Evolutionary conservation across 345 rosid genomes (phyloP).

Genomic region (Aquilaria sinensis): DNA sequence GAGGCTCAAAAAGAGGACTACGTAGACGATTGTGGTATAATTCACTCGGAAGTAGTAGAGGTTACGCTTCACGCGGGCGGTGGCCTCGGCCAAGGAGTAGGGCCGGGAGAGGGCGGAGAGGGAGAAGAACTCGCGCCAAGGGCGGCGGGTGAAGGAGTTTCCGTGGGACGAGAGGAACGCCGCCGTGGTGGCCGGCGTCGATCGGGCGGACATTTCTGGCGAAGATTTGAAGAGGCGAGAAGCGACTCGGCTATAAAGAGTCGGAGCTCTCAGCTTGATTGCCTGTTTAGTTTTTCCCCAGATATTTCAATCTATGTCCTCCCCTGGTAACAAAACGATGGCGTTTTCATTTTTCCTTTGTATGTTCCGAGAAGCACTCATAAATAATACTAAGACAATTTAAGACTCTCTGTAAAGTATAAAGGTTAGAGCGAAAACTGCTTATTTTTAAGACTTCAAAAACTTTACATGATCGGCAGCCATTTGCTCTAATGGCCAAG

Average conservation of each 20-base stretch:
- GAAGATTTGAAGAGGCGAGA: too few relatives aligned
- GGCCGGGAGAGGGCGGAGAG: slow-evolving; percentile 37
- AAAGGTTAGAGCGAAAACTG: too few relatives aligned
- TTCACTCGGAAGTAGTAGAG: slow-evolving; percentile 59
- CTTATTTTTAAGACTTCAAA: too few relatives aligned
- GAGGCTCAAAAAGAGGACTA: slow-evolving; percentile 55
- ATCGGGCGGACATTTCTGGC: slow-evolving; percentile 18
- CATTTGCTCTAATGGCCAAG: too few relatives aligned
- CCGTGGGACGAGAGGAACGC: slow-evolving; percentile 26
- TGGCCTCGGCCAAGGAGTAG: slow-evolving; percentile 39
- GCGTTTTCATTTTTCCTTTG: too few relatives aligned
- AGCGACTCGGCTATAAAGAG: neutral
- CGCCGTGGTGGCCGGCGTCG: slow-evolving; percentile 8
- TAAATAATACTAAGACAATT: too few relatives aligned
- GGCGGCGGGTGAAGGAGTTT: slow-evolving; percentile 44
- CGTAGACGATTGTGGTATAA: slow-evolving; percentile 43
- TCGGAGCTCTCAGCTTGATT: neutral
- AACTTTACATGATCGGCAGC: too few relatives aligned
- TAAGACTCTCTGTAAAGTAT: too few relatives aligned
- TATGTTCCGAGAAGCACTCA: too few relatives aligned
- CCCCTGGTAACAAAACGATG: too few relatives aligned
- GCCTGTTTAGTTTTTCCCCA: neutral
- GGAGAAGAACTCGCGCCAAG: slow-evolving; percentile 43
- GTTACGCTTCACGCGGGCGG: slow-evolving; percentile 34
- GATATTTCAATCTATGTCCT: too few relatives aligned